Conservation (phyloP, 208 protist species). For the Tritrichomonas musculus region DNA sequence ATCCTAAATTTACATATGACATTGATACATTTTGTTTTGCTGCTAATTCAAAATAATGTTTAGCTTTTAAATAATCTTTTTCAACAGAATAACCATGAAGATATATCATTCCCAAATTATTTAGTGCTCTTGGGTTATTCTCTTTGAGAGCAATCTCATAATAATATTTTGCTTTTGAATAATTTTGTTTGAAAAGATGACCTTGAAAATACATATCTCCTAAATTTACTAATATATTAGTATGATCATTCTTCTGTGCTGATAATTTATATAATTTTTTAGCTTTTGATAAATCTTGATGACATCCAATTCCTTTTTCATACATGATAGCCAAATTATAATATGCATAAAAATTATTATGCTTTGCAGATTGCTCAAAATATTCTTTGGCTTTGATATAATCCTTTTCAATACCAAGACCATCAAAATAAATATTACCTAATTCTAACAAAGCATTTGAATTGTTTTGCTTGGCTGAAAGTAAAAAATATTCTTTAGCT, state of each 20-base stretch:
- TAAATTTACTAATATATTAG: too few relatives aligned
- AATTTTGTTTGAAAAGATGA: too few relatives aligned
- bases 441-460: not conserved
- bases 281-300: not conserved
- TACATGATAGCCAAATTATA: not conserved
- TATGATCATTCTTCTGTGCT: too few relatives aligned
- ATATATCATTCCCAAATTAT: not conserved
- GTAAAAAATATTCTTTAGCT: not conserved
- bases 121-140: not conserved
- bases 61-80: too few relatives aligned
- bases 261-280: not conserved
- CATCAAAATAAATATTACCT: too few relatives aligned
- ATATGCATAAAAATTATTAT: not conserved
- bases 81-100: too few relatives aligned
- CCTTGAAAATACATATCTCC: too few relatives aligned
- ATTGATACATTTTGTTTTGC: too few relatives aligned
- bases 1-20: too few relatives aligned
- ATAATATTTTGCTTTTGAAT: not conserved
- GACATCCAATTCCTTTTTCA: not conserved
- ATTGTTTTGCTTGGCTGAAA: not conserved
- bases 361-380: not conserved
- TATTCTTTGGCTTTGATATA: not conserved
- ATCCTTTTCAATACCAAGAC: not conserved
- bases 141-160: not conserved
- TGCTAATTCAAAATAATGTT: too few relatives aligned